phyloP scores from a whole-genome alignment of 768 basidiomycete species.

The Amanita rimosa region DNA sequence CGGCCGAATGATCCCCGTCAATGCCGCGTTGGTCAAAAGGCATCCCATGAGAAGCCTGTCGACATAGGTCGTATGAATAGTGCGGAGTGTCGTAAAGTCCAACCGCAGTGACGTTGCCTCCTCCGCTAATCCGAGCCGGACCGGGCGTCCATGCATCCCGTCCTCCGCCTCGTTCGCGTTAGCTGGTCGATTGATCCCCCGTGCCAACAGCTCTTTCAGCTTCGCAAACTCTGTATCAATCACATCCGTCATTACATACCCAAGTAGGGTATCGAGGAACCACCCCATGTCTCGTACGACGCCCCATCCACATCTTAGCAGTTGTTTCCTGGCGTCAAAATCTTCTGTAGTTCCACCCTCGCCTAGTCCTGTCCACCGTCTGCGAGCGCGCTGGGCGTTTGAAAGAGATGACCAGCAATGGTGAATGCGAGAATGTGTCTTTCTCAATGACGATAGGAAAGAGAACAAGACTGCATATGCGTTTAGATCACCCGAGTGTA shows the following conservation, averaged over 20 bases:
- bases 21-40: constrained; percentile 53
- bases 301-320: constrained; percentile 79
- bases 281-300: constrained; percentile 82
- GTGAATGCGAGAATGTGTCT: constrained; percentile 72
- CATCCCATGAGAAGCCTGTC: constrained; percentile 72
- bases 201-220: constrained; percentile 48
- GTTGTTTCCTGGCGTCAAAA: constrained; percentile 44
- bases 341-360: constrained; percentile 79
- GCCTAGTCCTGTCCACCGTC: constrained; percentile 78
- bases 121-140: constrained; percentile 7
- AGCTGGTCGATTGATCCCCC: constrained; percentile 14
- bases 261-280: constrained; percentile 77
- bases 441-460: constrained; percentile 74
- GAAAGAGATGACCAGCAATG: constrained; percentile 80
- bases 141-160: constrained; percentile 2
- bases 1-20: constrained; percentile 53
- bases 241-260: constrained; percentile 87
- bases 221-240: constrained; percentile 73
- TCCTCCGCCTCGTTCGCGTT: constrained; percentile 7
- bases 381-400: constrained; percentile 72
- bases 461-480: constrained; percentile 71
- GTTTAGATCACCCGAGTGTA: constrained; percentile 62
- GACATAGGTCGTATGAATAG: constrained; percentile 73
- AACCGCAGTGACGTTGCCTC: constrained; percentile 27
- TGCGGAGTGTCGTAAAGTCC: constrained; percentile 81